phyloP scores from a whole-genome alignment of 208 protist genomes.

The Angomonas deanei region DNA sequence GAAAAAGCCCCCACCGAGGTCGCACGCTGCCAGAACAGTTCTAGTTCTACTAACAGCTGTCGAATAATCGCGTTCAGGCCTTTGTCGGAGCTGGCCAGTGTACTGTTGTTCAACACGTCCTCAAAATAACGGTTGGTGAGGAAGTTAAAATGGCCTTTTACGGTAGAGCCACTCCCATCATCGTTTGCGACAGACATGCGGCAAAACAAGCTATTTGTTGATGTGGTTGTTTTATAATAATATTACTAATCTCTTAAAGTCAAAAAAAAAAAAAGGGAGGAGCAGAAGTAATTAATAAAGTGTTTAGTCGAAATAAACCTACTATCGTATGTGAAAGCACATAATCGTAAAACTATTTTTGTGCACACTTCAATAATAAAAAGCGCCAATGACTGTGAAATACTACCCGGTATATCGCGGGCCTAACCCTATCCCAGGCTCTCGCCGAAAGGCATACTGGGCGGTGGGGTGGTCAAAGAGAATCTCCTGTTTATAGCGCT shows the following conservation, averaged over 20 bases:
- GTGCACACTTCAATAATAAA: neutral
- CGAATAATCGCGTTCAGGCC: slow-evolving; percentile 19
- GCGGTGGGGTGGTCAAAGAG: slow-evolving; percentile 71
- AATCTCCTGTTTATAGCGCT: slow-evolving; percentile 46
- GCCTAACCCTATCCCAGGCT: slow-evolving; percentile 50
- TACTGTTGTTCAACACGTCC: slow-evolving; percentile 25
- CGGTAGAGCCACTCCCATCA: slow-evolving; percentile 21
- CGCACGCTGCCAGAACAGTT: slow-evolving; percentile 66
- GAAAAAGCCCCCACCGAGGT: slow-evolving; percentile 60
- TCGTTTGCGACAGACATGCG: neutral
- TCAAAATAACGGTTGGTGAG: slow-evolving; percentile 42
- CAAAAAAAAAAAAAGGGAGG: neutral
- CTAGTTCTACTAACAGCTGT: slow-evolving; percentile 43
- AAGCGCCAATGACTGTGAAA: too few species aligned
- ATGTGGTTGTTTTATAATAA: neutral
- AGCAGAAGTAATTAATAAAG: neutral
- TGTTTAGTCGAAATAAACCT: slow-evolving; percentile 1
- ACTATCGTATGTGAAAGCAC: slow-evolving; percentile 4
- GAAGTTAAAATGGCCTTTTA: slow-evolving; percentile 55
- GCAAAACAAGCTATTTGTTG: neutral
- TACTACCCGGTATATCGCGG: slow-evolving; percentile 72
- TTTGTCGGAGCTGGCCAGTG: slow-evolving; percentile 24
- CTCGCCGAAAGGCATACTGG: slow-evolving; percentile 39
- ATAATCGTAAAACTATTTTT: neutral
- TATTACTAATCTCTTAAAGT: neutral